Base-by-base conservation (phyloP, 306 rosid genomes). In the Herpetospermum pedunculosum region DNA sequence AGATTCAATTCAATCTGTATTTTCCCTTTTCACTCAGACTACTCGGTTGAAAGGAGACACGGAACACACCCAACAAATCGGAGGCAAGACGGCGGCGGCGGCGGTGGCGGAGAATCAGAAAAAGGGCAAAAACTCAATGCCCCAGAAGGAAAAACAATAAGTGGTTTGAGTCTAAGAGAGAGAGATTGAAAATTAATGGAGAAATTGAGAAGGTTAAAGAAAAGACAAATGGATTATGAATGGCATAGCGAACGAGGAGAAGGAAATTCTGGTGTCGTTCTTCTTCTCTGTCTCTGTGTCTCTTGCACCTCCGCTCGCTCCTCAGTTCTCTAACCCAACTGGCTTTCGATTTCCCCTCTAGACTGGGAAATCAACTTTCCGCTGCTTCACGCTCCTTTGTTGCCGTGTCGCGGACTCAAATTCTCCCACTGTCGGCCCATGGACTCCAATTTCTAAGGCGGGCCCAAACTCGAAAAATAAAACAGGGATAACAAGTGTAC, bases 41-140 rank as follows among this genome's bases (percentile, higher is more conserved):
- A 48, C 38, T 1, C 46, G 60, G 58, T 12, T 76, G 47, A 21
- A 47, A 19, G 0, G n/a, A 9, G 47, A 67, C 71, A 64, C 15
- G 8, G 23, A 7, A 59, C 13, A 59, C 18, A 19, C 19, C 32
- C 53, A 11, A 38, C n/a, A 2, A 65, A 19, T 1, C 48, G 43
- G 68, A 16, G 13, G 2, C 15, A 23, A 53, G 2, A 10, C 12
- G 26, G n/a, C n/a, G n/a, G 21, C 25, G 18, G 4, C 18, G n/a
- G 34, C 59, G 60, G 32, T 30, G 63, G 38, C n/a, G 74, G 68
- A 46, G 48, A 74, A 78, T 19, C 26, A 80, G 46, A 12, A 76
- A 72, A 28, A 55, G 72, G 71, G 34, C 43, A 13, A 69, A 69
- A 34, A 69, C n/a, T 48, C 78, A 68, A 43, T 68, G 7, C 15